phyloP scores from a whole-genome alignment of 2,329 filamentous ascomycete species.

The Penicillium sp. region DNA sequence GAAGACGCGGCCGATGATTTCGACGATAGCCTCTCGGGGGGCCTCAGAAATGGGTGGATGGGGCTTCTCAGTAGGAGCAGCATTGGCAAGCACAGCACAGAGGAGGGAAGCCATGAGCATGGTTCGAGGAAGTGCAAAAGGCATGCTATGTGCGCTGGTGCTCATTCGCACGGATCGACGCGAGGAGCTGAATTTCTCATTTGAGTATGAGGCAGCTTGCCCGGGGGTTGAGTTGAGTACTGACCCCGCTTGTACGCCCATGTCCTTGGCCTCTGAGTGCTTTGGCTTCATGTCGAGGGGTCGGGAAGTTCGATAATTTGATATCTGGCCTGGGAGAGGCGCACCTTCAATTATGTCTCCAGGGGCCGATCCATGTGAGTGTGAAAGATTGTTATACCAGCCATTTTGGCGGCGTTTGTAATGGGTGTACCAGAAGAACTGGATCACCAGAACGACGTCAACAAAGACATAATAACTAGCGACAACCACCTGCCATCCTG shows the following conservation, averaged over 20 bases:
- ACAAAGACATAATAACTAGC: constrained; percentile 65
- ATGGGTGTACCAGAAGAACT: constrained; percentile 64
- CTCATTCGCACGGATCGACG: constrained; percentile 28
- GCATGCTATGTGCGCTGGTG: constrained; percentile 26
- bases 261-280: constrained; percentile 31
- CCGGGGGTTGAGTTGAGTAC: constrained; percentile 17
- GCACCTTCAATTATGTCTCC: constrained; percentile 38
- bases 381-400: constrained; percentile 28
- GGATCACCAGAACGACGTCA: constrained; percentile 58
- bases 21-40: constrained; percentile 31
- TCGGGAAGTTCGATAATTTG: constrained; percentile 16
- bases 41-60: constrained; percentile 21
- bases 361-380: constrained; percentile 28
- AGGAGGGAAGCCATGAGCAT: constrained; percentile 45
- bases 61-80: constrained; percentile 34
- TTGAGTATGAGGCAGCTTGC: constrained; percentile 31
- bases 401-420: constrained; percentile 48
- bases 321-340: constrained; percentile 34
- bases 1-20: constrained; percentile 50
- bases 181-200: constrained; percentile 35
- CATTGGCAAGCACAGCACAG: constrained; percentile 44
- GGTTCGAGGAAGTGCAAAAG: constrained; percentile 42
- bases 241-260: constrained; percentile 26
- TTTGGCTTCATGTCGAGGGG: constrained; percentile 20
- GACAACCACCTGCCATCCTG: constrained; percentile 63